phyloP scores from a whole-genome alignment of 306 rosid species.

The Senna tora region DNA sequence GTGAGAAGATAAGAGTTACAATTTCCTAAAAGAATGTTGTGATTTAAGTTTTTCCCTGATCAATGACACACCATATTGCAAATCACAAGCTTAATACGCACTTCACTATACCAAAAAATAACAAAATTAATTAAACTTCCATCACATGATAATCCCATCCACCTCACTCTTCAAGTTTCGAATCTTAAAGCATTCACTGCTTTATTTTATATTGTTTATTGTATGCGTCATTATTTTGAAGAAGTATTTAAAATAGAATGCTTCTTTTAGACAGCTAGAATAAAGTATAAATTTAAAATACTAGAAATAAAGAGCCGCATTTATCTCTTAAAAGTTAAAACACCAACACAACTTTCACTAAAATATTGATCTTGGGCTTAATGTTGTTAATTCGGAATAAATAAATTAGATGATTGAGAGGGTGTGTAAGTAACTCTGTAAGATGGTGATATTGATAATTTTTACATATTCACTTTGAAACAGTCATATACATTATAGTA shows the following conservation, averaged over 20 bases:
- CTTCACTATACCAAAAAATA: neutral
- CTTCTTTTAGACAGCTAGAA: slow-evolving; percentile 28
- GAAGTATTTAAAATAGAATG: slow-evolving; percentile 12
- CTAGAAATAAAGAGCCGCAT: neutral
- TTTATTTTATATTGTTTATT: slow-evolving; percentile 24
- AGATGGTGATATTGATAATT: slow-evolving; percentile 10
- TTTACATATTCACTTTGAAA: slow-evolving; percentile 31
- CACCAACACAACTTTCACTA: neutral
- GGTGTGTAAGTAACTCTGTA: neutral
- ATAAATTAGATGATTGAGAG: neutral
- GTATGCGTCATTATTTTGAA: slow-evolving; percentile 1
- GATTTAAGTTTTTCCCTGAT: no score
- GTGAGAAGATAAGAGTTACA: neutral
- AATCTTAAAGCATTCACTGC: slow-evolving; percentile 17
- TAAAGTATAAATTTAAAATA: slow-evolving; percentile 22
- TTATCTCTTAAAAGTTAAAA: neutral
- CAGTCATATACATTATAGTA: slow-evolving; percentile 34
- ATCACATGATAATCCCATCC: slow-evolving; percentile 6
- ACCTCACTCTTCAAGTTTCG: slow-evolving; percentile 28
- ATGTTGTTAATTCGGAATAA: slow-evolving; percentile 23
- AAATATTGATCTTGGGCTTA: slow-evolving; percentile 24
- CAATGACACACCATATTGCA: no score
- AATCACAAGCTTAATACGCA: neutral
- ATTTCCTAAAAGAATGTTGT: slow-evolving; percentile 36
- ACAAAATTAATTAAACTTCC: slow-evolving; percentile 5